Evolutionary conservation across 306 rosid genomes (phyloP).

Genomic region (Rosa chinensis): DNA sequence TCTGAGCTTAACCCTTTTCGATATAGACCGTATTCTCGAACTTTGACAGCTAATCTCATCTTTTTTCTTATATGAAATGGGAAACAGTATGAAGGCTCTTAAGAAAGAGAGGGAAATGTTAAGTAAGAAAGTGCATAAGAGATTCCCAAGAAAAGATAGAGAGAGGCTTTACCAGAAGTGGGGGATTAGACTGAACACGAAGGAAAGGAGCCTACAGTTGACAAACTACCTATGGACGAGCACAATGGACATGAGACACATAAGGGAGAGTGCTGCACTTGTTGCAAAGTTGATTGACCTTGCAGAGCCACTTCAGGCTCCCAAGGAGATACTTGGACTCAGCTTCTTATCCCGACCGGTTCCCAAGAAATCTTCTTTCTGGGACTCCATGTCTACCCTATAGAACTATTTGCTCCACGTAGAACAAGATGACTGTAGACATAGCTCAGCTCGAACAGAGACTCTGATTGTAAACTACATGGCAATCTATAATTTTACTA

Average conservation of each 20-base stretch:
- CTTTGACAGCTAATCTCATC: no score
- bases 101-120: constrained; percentile 78
- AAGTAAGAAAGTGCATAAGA: constrained; percentile 66
- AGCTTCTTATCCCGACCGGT: constrained; percentile 46
- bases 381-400: constrained; percentile 49
- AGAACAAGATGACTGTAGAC: background rate
- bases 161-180: constrained; percentile 61
- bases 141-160: constrained; percentile 56
- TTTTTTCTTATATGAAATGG: background rate
- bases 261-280: constrained; percentile 66
- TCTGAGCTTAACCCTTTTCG: background rate
- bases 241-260: constrained; percentile 56
- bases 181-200: constrained; percentile 60
- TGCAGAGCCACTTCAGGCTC: constrained; percentile 40
- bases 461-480: background rate
- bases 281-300: constrained; percentile 73
- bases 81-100: constrained; percentile 53
- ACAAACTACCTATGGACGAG: constrained; percentile 58
- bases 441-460: background rate
- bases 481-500: background rate
- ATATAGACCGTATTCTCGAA: background rate
- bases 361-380: constrained; percentile 29
- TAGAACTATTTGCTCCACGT: constrained; percentile 9
- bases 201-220: constrained; percentile 70
- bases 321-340: constrained; percentile 59